Base-by-base conservation (phyloP, 208 protist species). In the Trypanosomatidae sp. region DNA sequence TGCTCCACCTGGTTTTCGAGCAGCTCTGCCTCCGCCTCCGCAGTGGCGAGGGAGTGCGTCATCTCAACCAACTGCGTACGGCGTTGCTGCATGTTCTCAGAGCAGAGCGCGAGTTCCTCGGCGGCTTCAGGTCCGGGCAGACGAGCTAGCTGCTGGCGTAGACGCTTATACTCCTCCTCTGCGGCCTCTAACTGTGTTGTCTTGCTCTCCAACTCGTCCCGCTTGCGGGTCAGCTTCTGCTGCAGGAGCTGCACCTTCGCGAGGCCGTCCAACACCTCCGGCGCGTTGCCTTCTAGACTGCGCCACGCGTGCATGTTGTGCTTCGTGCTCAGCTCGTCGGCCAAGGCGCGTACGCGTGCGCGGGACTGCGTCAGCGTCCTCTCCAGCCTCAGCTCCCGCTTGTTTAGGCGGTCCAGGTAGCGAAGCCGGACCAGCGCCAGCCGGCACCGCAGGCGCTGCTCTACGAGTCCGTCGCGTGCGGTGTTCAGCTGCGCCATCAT, bases 271-370 rank as follows among this genome's bases (percentile, higher is more conserved):
- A 97, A 90, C 33, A 97, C 78, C 30, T 92, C 85, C 6, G 99
- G 98, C 60, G 98, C 97, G 56, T 90, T 97, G 46, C 98, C 98
- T 66, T 99, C 97, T 12, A 99, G 80, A 58, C 94, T 94, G 46
- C 98, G 88, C 99, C 99, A 99, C 60, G 98, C 81, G 84, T 99
- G 99, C 25, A 99, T 91, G 82, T 99, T 99, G 76, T 99, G 97
- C 22, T 98, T 98, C 44, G 96, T 98, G 82, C 98, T 83, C 1
- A 99, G 85, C 83, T 99, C 99, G 70, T 99, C 98, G 0, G 87
- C 88, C 25, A 99, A 83, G 9, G 98, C 98, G 25, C 97, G 95
- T 25, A 93, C 92, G 15, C 97, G 96, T 12, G 84, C 92, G 17
- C 89, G 83, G 76, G 99, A 95, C 52, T 91, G 81, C 55, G 98